A percentile compares a stretch with the other conserved stretches of the same genome.
These are phyloP conservation scores for Lactifluus echinatus DNA, from an alignment of 768 basidiomycete genomes.

Conservation along the genomic window DNA sequence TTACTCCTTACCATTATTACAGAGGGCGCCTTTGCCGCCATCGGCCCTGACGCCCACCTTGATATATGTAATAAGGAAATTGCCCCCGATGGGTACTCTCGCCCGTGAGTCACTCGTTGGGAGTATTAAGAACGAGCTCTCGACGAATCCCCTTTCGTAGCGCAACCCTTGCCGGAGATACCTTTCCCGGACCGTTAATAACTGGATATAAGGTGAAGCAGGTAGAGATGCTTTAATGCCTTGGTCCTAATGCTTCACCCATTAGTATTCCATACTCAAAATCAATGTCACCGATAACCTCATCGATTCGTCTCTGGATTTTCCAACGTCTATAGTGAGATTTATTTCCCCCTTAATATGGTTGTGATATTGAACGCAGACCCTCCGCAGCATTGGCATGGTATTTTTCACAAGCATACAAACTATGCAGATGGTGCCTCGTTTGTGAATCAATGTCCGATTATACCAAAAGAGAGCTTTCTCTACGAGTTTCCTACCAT, in stretches of 20 bases:
- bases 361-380: neutral
- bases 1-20: slow-evolving; percentile 5
- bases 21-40: slow-evolving; percentile 4
- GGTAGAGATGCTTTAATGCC: neutral
- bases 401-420: slow-evolving; percentile 34
- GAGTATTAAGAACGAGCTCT: neutral
- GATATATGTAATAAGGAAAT: slow-evolving; percentile 17
- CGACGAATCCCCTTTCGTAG: neutral
- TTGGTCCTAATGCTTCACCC: neutral
- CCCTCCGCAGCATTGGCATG: slow-evolving; percentile 45
- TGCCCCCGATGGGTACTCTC: slow-evolving; percentile 23
- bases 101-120: slow-evolving; percentile 3
- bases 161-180: neutral
- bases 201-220: neutral
- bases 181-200: slow-evolving; percentile 11
- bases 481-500: slow-evolving; percentile 31
- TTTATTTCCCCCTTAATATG: neutral
- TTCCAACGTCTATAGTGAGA: slow-evolving; percentile 39
- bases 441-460: slow-evolving; percentile 38
- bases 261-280: neutral
- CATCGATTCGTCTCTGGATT: slow-evolving; percentile 37
- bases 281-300: slow-evolving; percentile 39
- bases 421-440: slow-evolving; percentile 38
- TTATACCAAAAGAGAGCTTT: slow-evolving; percentile 33
- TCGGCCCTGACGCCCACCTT: slow-evolving; percentile 21